Percentiles rank a stretch among this genome's conserved stretches.
These are phyloP conservation scores for Salix suchowensis DNA, from an alignment of 345 rosid species.

Conservation along the genomic window DNA sequence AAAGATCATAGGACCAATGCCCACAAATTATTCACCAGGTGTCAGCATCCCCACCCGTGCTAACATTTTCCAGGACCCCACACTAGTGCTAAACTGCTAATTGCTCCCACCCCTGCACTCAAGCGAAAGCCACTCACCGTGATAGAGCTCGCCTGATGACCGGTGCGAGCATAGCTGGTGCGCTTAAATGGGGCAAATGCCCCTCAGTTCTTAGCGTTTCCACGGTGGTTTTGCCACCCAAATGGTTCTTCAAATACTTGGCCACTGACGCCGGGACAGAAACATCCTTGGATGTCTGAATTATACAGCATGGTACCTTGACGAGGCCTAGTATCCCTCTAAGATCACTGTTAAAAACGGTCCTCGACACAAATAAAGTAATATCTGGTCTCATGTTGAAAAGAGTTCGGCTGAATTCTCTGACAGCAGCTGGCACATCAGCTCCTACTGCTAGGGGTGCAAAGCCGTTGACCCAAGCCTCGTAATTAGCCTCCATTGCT, in stretches of 20 bases:
- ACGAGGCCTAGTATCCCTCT: constrained; percentile 69
- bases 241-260: constrained; percentile 51
- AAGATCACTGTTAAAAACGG: constrained; percentile 64
- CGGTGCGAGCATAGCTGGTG: constrained; percentile 57
- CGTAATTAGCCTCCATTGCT: constrained; percentile 78
- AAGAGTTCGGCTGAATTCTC: constrained; percentile 76
- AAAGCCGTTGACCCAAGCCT: constrained; percentile 73
- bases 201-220: constrained; percentile 68
- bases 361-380: constrained; percentile 49
- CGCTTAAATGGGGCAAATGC: constrained; percentile 81
- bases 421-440: constrained; percentile 74
- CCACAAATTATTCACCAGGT: constrained; percentile 32
- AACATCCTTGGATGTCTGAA: constrained; percentile 62
- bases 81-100: not conserved
- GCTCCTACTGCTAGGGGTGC: constrained; percentile 77
- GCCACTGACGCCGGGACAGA: constrained; percentile 70
- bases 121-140: constrained; percentile 26
- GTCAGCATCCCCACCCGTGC: constrained; percentile 25
- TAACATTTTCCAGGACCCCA: not conserved
- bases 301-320: constrained; percentile 52
- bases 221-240: constrained; percentile 65
- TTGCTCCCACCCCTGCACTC: not conserved
- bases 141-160: constrained; percentile 60
- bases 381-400: constrained; percentile 94
- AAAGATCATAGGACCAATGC: constrained; percentile 14